Conservation (phyloP, 2,329 filamentous ascomycete species). For the Bipolaris gigantea region DNA sequence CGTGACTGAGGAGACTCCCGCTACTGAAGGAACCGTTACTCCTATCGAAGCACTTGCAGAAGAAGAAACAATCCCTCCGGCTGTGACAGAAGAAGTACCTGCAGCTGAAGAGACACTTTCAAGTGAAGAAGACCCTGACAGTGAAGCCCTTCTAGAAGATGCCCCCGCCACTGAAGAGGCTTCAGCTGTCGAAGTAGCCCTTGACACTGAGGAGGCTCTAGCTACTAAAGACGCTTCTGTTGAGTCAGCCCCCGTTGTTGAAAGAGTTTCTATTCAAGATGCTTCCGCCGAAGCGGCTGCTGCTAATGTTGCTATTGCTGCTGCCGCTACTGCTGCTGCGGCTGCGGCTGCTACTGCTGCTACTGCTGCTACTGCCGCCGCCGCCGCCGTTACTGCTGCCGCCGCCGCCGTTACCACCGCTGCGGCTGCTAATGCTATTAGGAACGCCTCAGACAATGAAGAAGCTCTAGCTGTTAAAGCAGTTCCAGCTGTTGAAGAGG, state of each 20-base stretch:
- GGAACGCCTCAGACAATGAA: neutral
- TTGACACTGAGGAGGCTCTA: conserved; percentile 4
- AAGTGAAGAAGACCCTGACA: too few relatives aligned
- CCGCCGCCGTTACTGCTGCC: too few relatives aligned
- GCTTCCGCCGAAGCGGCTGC: neutral
- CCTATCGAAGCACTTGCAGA: neutral
- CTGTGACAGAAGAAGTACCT: too few relatives aligned
- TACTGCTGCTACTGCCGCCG: too few relatives aligned
- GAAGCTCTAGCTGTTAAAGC: neutral
- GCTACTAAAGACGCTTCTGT: neutral
- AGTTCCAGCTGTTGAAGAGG: neutral
- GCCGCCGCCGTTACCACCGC: too few relatives aligned
- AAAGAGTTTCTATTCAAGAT: neutral
- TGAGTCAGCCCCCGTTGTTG: neutral
- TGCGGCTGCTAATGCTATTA: neutral
- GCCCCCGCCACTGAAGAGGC: neutral
- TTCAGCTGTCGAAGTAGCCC: neutral
- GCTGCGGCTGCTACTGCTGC: too few relatives aligned
- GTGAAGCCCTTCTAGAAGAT: neutral
- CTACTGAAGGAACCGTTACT: neutral
- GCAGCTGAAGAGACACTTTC: too few relatives aligned
- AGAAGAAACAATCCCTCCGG: neutral
- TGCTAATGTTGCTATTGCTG: too few relatives aligned
- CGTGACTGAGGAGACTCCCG: neutral
- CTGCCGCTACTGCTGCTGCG: too few relatives aligned